Evolutionary conservation across 441 rosid species (phyloP), one percentile per base, ranked within the genome.

Genomic region (Monsonia emarginata): DNA sequence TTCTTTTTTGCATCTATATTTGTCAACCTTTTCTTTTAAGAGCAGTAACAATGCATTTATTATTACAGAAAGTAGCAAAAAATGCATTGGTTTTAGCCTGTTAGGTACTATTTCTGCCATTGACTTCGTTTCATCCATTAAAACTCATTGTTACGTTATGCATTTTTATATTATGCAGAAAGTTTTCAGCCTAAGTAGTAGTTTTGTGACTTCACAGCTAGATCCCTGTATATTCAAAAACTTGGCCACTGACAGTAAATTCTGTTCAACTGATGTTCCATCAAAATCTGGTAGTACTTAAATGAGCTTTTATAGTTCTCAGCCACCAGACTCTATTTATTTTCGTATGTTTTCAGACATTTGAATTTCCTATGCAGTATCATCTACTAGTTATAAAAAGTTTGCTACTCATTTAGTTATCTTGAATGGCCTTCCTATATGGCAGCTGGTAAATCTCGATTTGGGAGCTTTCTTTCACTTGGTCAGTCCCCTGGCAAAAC

Each of bases 361-460:
- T 14, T 65, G 40, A 64, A 46, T 40, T 69, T 73, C 18, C 52
- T 44, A 44, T 44, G 52, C 52, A 13, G 16, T 44, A 16, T 44
- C 52, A n/a, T 3, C 19, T 14, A 16, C 21, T 44, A 16, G n/a
- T 32, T 32, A 4, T 16, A n/a, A n/a, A 5, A 44, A 44, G n/a
- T 13, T n/a, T 44, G 44, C 19, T 14, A 44, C 16, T 32, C 36
- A 44, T 13, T 44, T 19, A 44, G 0, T 50, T 50, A 1, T 8
- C 10, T 50, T 50, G 11, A 21, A 50, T 50, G 11, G 19, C 58
- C 71, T 66, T 14, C 38, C 70, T 27, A 40, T 46, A 31, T 25
- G 31, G 63, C 83, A 94, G 97, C 89, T 75, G 91, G 94, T 21
- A 88, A 81, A 77, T 87, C 89, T 76, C 80, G 89, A 68, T 84